A percentile compares a stretch with the other conserved stretches of the same genome.
Conservation (phyloP, 192 early-diverging fungal genomes). For the Entomortierella beljakovae region DNA sequence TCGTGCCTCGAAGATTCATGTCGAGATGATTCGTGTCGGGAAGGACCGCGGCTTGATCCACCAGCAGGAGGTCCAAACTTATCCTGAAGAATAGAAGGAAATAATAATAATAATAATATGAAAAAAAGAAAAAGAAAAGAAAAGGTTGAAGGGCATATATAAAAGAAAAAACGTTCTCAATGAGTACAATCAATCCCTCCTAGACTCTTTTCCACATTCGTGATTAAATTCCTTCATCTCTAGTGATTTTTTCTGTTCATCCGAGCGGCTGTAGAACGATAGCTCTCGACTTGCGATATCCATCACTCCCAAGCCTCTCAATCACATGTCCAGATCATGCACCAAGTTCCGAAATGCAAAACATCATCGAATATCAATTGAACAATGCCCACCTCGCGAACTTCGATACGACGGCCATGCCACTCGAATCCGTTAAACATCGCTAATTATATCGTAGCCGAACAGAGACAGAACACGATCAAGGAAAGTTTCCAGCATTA, state of each 20-base stretch:
- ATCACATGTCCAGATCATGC: not conserved
- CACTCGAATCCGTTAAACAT: slow-evolving; percentile 85
- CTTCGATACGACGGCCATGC: slow-evolving; percentile 81
- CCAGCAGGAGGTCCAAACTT: slow-evolving; percentile 42
- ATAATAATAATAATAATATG: not conserved
- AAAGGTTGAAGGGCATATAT: too few relatives aligned
- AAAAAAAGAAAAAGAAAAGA: slow-evolving; percentile 10
- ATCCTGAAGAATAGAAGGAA: slow-evolving; percentile 19
- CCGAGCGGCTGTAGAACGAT: not conserved
- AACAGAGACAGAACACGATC: not conserved
- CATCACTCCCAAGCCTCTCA: not conserved
- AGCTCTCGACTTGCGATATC: slow-evolving; percentile 1
- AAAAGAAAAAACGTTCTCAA: slow-evolving; percentile 1
- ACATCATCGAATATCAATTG: slow-evolving; percentile 16
- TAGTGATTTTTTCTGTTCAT: not conserved
- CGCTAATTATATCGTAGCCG: slow-evolving; percentile 56
- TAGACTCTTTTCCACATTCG: not conserved
- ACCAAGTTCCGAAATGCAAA: slow-evolving; percentile 1
- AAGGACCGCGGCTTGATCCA: slow-evolving; percentile 8
- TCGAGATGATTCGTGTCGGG: slow-evolving; percentile 1
- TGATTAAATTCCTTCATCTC: not conserved
- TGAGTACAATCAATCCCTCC: slow-evolving; percentile 8
- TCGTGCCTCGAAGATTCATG: slow-evolving; percentile 8
- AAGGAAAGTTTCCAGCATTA: not conserved
- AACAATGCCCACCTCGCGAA: slow-evolving; percentile 74